phyloP scores from a whole-genome alignment of 2,329 filamentous ascomycete genomes.

The Chrysoporthe deuterocubensis region DNA sequence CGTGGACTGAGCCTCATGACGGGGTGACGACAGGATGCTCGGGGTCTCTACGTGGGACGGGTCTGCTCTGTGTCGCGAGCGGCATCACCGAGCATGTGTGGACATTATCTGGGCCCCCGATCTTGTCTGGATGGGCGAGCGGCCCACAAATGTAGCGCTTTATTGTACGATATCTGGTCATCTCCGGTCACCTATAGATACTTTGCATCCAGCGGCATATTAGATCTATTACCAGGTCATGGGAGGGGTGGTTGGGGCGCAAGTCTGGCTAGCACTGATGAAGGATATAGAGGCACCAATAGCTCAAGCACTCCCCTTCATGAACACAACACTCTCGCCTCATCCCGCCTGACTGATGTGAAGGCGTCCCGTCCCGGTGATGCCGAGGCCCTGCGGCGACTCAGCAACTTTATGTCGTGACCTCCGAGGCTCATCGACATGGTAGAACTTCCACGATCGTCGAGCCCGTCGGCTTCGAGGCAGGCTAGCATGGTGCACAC shows the following conservation, averaged over 20 bases:
- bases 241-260: not conserved
- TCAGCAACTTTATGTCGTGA: too few relatives aligned
- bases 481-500: too few relatives aligned
- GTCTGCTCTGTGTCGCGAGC: not conserved
- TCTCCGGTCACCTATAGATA: not conserved
- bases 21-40: not conserved
- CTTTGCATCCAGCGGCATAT: constrained; percentile 9
- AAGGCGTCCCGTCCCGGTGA: too few relatives aligned
- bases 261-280: not conserved
- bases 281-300: constrained; percentile 24
- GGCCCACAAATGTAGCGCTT: too few relatives aligned
- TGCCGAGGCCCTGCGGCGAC: too few relatives aligned
- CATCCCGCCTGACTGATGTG: not conserved
- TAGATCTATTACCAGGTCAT: not conserved
- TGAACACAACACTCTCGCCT: not conserved
- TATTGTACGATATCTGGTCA: constrained; percentile 4
- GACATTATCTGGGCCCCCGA: not conserved
- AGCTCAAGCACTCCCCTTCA: constrained; percentile 19
- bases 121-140: not conserved
- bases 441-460: not conserved
- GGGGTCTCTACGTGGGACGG: not conserved
- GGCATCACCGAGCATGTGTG: not conserved
- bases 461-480: not conserved
- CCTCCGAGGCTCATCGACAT: not conserved
- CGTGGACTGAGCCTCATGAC: constrained; percentile 25